A percentile compares a stretch with the other conserved stretches of the same genome.
phyloP scores from a whole-genome alignment of 2,329 filamentous ascomycete species.

The Alternaria arborescens region DNA sequence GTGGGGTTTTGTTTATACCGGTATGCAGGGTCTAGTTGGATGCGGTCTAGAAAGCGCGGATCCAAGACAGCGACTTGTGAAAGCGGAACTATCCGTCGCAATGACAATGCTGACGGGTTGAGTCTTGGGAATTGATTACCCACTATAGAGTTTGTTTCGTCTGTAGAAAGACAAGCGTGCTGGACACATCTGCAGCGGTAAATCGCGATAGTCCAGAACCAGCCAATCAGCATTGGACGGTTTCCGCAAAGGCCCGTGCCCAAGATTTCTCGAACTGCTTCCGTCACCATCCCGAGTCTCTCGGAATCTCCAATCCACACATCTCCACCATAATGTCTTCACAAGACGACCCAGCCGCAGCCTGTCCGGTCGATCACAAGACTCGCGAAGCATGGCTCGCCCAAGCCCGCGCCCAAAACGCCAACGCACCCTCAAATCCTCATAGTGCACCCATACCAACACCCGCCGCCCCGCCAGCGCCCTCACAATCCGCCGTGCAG shows the following conservation, averaged over 20 bases:
- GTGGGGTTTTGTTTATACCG: slow-evolving; percentile 34
- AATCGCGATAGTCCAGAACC: slow-evolving; percentile 12
- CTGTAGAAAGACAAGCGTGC: neutral
- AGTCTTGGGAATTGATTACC: neutral
- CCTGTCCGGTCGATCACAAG: slow-evolving; percentile 89
- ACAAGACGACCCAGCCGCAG: slow-evolving; percentile 45
- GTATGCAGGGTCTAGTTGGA: slow-evolving; percentile 39
- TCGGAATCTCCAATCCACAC: slow-evolving; percentile 13
- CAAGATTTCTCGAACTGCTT: slow-evolving; percentile 33
- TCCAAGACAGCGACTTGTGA: neutral
- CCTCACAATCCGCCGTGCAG: slow-evolving; percentile 28
- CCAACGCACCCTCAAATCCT: slow-evolving; percentile 28
- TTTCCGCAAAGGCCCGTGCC: slow-evolving; percentile 31
- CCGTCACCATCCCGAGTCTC: slow-evolving; percentile 28
- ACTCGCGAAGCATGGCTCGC: slow-evolving; percentile 87
- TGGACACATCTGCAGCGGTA: slow-evolving; percentile 22
- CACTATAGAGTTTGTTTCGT: neutral
- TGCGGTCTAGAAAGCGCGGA: slow-evolving; percentile 14
- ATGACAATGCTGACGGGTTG: slow-evolving; percentile 2
- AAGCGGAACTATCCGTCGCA: neutral
- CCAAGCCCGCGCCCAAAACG: slow-evolving; percentile 64
- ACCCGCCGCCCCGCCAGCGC: slow-evolving; percentile 30
- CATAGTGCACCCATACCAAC: slow-evolving; percentile 24
- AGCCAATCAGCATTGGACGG: slow-evolving; percentile 30
- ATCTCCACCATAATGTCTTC: slow-evolving; percentile 33